These are phyloP conservation scores for Diaporthe sp. DNA, from an alignment of 2,329 filamentous ascomycete genomes.

Conservation along the genomic window DNA sequence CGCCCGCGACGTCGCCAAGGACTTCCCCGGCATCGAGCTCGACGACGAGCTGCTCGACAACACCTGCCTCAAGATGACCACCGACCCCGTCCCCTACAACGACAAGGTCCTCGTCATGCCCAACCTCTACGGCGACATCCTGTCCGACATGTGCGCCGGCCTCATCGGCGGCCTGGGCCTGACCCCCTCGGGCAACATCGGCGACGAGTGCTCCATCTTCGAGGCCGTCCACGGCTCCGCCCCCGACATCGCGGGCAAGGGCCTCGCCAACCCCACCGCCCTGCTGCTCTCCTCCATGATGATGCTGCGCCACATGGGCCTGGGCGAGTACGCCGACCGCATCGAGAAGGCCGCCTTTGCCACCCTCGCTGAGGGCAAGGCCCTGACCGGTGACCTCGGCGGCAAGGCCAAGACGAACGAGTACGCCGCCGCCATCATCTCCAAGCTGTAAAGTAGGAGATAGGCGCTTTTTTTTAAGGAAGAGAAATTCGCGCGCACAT, in stretches of 20 bases:
- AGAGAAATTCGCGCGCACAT: not conserved
- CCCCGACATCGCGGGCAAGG: constrained; percentile 96
- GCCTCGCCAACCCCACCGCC: constrained; percentile 95
- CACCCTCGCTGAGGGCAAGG: constrained; percentile 95
- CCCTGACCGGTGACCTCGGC: constrained; percentile 93
- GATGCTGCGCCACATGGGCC: constrained; percentile 99
- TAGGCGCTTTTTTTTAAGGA: too few species aligned
- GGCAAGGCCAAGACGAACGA: constrained; percentile 96
- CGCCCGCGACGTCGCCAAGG: constrained; percentile 87
- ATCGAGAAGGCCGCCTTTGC: constrained; percentile 97
- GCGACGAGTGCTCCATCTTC: constrained; percentile 99
- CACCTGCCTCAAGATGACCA: constrained; percentile 98
- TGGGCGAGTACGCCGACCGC: constrained; percentile 82
- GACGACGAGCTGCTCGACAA: constrained; percentile 99
- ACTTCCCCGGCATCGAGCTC: constrained; percentile 96
- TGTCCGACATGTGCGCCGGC: constrained; percentile 99
- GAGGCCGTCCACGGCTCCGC: constrained; percentile 98
- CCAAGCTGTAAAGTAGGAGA: constrained; percentile 63
- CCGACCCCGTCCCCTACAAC: constrained; percentile 95
- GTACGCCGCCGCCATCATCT: constrained; percentile 92
- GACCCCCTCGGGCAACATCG: constrained; percentile 98
- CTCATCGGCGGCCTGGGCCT: constrained; percentile 97
- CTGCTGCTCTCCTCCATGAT: constrained; percentile 96
- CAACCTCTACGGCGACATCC: constrained; percentile 99
- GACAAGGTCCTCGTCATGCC: constrained; percentile 99